These are phyloP conservation scores for Fistulinella cinereoalba DNA, from an alignment of 1,284 basidiomycete species.

Conservation along the genomic window DNA sequence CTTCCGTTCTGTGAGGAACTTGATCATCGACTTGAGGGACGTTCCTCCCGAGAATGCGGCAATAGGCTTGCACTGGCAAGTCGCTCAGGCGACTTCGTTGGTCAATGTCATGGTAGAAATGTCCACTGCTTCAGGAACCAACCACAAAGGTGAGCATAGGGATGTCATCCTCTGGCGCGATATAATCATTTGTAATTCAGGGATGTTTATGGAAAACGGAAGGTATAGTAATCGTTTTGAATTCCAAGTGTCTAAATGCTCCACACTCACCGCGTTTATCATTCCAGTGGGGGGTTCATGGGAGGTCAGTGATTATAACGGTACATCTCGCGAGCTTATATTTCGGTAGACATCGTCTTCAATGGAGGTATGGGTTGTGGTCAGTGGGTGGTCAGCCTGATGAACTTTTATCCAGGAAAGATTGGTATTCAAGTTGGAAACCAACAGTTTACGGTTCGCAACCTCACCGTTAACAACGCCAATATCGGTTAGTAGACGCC, in stretches of 20 bases:
- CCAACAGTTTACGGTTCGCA: conserved; percentile 56
- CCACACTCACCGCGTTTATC: background rate
- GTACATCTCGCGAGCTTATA: conserved; percentile 2
- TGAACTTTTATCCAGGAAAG: conserved; percentile 24
- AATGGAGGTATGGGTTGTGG: conserved; percentile 37
- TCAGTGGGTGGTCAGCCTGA: background rate
- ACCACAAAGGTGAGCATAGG: conserved; percentile 42
- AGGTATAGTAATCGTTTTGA: conserved; percentile 26
- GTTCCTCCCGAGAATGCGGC: conserved; percentile 51
- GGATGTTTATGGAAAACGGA: conserved; percentile 60
- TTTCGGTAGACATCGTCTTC: conserved; percentile 44
- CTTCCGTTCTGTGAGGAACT: conserved; percentile 47
- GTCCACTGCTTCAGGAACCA: conserved; percentile 41
- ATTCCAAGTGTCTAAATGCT: no score
- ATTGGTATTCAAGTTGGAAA: conserved; percentile 50
- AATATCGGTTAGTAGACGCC: conserved; percentile 34
- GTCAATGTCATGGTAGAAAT: conserved; percentile 52
- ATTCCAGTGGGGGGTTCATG: conserved; percentile 53
- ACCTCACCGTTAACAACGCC: conserved; percentile 50
- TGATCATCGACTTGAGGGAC: conserved; percentile 46
- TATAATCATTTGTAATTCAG: conserved; percentile 8
- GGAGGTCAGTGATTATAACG: conserved; percentile 34
- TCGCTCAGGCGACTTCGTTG: conserved; percentile 74
- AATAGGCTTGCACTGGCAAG: conserved; percentile 75
- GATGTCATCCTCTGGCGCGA: background rate